Evolutionary conservation across 1,284 basidiomycete species (phyloP), one percentile per base, ranked within the genome.

Genomic region (Leucoagaricus sp.): DNA sequence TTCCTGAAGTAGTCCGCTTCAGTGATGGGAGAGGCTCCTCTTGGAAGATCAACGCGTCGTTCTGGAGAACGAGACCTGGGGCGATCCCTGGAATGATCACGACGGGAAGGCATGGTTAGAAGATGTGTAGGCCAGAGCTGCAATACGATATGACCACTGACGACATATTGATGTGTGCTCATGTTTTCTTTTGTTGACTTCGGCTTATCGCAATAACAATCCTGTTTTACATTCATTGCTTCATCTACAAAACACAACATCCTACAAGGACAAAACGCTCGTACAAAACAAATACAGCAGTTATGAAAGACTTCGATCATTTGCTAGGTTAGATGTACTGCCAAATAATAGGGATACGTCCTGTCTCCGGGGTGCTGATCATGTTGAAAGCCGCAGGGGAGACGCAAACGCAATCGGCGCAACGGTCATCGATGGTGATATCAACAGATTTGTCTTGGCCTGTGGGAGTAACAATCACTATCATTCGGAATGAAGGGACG

Each of bases 1-100:
- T 88, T 91, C 62, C 84, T 77, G 71, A 90, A 92, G 63, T 92
- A 93, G 65, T 91, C 89, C 0, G 82, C 78, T 63, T 90, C 88
- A 0, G 81, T 82, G 61, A 91, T 85, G 4, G 78, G 73, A 23
- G 75, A 67, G 2, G 83, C 81, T 34, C 79, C 78, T 19, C 77
- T 67, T 4, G 89, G 87, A 12, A 89, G 73, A 8, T 72, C 60
- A 2, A 63, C 56, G 13, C 65, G 64, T 50, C 71, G 66, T 47
- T 77, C 76, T n/a, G 79, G 78, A 2, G 81, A 80, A 26, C 71
- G 71, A 17, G 81, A 61, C 36, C 60, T 54, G 12, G 57, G 48
- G 19, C 53, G 56, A 40, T 69, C 62, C 56, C 71, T 65, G 17
- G 71, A 70, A 21, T 63, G 63, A 26, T 64, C 64, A 29, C 50